Evolutionary conservation across 345 rosid species (phyloP), one percentile per base, ranked within the genome.

Genomic region (Nasturtium officinale): DNA sequence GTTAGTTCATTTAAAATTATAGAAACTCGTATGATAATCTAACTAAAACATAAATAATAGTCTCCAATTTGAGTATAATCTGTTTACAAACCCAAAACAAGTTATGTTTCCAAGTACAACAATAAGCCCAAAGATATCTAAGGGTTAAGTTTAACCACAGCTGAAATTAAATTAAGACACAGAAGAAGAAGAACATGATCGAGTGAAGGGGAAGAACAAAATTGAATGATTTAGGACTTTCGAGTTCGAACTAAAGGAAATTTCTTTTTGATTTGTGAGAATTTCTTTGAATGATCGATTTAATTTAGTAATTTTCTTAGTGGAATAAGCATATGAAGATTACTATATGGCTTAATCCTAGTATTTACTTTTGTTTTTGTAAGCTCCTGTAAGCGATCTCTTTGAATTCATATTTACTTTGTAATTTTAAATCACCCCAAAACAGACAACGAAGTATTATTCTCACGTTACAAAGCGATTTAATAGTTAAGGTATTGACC

Each of bases 351-450:
- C 53, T 47, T 47, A 47, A 47, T 47, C 25, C 25, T 47, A 8
- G 53, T 18, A 9, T 47, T 8, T 43, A n/a, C 17, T n/a, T 47
- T 17, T 47, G 25, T 12, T 5, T n/a, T 10, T 10, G 5, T 21
- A 50, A 13, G 53, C 30, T 42, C 20, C 7, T 29, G 13, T 29
- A 67, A 25, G 28, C 28, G 28, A 25, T 25, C 28, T 25, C 2
- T 1, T 25, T 25, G 20, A 9, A 69, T 56, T 51, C 32, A 32
- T 45, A 23, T 20, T 28, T 42, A 68, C 40, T 55, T 18, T 28
- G 30, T 56, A 69, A 45, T 61, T 12, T 69, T 57, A 46, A n/a
- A 70, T 70, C 26, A 59, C 48, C 26, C 35, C 40, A 47, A 59
- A 59, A 60, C 37, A 35, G 51, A 60, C 10, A 60, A 37, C 25